Base-by-base conservation (phyloP, 2,329 filamentous ascomycete genomes). In the Massarina eburnea region DNA sequence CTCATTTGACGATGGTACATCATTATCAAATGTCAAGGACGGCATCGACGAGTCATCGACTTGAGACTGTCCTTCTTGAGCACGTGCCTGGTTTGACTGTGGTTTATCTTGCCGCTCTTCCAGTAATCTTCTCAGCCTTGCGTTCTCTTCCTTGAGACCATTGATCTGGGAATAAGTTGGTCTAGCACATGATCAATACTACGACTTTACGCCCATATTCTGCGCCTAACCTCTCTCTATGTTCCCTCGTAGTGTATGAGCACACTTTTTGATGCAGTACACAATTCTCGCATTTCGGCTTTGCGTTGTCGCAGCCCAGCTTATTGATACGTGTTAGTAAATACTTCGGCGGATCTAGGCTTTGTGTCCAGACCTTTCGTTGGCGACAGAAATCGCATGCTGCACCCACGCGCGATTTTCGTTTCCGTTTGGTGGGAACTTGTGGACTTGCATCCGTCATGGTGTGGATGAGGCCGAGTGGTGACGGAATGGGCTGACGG, bases 291-390 rank as follows among this genome's bases (percentile, higher is more conserved):
- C 76, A 79, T 20, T 57, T 58, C 3, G 75, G 76, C 42, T 66
- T 62, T 34, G 73, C 72, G 15, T 69, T 70, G 45, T 74, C 75
- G 56, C 77, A 79, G 52, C 76, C 77, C 61, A 79, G 72, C 76
- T 62, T 40, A 22, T 29, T 19, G 21, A 20, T 38, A 54, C 45
- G 58, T 49, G 35, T 24, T 41, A 15, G n/a, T 34, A 19, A 36
- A 17, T 39, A 17, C 27, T 26, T 30, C 8, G 9, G n/a, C 15
- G 19, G 32, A 18, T 9, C 10, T n/a, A 3, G 32, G 12, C 24
- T 38, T 27, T 15, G 24, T 2, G 33, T 22, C 20, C 18, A 27
- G n/a, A 59, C 59, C 51, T 79, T 72, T 46, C 70, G 62, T 38
- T 62, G 54, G 18, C 70, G 68, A 45, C 70, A 72, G 41, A 68